Base-by-base conservation (phyloP, 108 stramenopile species). In the Skeletonema tropicum region DNA sequence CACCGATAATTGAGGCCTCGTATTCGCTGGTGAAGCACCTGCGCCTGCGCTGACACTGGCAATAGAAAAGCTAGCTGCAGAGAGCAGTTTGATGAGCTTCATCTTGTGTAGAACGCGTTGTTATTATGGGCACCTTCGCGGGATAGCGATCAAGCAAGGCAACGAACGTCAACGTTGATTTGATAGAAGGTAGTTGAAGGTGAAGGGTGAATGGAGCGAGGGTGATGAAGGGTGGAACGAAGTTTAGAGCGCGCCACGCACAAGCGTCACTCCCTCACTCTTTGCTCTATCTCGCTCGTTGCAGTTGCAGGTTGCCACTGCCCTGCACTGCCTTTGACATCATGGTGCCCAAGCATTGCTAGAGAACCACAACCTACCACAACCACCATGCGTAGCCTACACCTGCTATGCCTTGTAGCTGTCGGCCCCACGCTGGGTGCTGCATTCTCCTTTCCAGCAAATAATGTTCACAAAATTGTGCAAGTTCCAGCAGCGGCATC, bases 1-100 rank as follows among this genome's bases (percentile, higher is more conserved):
- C 45, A 73, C 72, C 72, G 72, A 64, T 33, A 73, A 52, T 63
- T 73, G 72, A 45, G 72, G 72, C 31, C 72, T 60, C 6, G 71
- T 19, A 29, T 23, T 55, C 52, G 52, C 39, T 70, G 33, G 11
- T 14, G 66, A 48, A 19, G 10, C 12, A 14, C 29, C n/a, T 15
- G 66, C 49, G 12, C 19, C 58, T 19, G 58, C 57, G 38, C 41
- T 33, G 31, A 41, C 58, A 19, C 69, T 59, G 30, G 59, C 35
- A 25, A 59, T 39, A 12, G 58, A 23, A 11, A 59, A 19, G 52
- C 21, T 23, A 9, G 23, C 52, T 2, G 52, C 7, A 23, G 21
- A 55, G 19, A 55, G 19, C 21, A 55, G 21, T 10, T 23, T 55
- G 52, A 55, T 21, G 21, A 55, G 23, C 52, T 55, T 55, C 52